These are phyloP conservation scores for Teratosphaeria destructans DNA, from an alignment of 2,329 filamentous ascomycete genomes.

Conservation along the genomic window DNA sequence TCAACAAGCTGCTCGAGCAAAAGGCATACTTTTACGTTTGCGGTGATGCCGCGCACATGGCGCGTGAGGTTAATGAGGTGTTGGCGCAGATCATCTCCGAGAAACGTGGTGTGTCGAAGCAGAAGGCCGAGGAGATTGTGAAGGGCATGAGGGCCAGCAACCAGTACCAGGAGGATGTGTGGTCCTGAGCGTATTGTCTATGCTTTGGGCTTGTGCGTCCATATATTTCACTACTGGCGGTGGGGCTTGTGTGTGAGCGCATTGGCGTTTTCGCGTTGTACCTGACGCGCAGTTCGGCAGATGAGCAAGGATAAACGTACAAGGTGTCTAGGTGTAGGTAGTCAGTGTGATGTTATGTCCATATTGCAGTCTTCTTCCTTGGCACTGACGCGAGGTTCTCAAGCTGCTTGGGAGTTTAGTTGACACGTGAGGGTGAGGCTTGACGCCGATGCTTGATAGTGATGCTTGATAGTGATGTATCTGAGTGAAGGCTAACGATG, in stretches of 20 bases:
- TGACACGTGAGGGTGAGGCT: neutral
- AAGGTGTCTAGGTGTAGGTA: neutral
- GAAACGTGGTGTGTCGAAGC: slow-evolving; percentile 68
- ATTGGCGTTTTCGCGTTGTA: neutral
- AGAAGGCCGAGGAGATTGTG: slow-evolving; percentile 90
- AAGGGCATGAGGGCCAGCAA: slow-evolving; percentile 93
- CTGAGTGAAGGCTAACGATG: neutral
- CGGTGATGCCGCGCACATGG: slow-evolving; percentile 85
- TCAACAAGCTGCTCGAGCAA: slow-evolving; percentile 79
- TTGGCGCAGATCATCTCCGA: slow-evolving; percentile 78
- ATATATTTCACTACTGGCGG: neutral
- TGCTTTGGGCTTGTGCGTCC: neutral
- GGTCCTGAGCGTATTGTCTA: slow-evolving; percentile 38
- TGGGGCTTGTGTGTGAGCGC: neutral
- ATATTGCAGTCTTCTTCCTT: neutral
- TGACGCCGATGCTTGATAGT: neutral
- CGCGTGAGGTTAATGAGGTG: slow-evolving; percentile 50
- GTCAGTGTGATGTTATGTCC: neutral
- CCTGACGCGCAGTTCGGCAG: neutral
- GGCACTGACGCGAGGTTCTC: neutral
- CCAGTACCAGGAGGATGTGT: slow-evolving; percentile 83
- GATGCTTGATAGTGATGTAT: neutral
- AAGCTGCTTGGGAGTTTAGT: neutral
- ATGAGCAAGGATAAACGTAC: neutral
- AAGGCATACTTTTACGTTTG: slow-evolving; percentile 96